Evolutionary conservation across 768 basidiomycete genomes (phyloP), one percentile per base, ranked within the genome.

Genomic region (Atractiella rhizophila): DNA sequence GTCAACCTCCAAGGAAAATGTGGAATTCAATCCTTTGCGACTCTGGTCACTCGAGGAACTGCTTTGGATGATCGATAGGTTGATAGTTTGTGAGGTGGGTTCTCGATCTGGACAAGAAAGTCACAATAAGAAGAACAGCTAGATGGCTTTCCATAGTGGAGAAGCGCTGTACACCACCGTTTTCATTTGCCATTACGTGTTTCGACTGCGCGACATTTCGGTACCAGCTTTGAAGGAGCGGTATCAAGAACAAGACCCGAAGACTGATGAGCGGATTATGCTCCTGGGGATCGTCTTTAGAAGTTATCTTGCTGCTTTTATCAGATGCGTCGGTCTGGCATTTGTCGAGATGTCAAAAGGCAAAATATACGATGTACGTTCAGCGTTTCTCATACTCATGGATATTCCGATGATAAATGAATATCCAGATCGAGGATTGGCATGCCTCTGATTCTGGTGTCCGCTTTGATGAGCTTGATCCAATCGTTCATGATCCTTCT

Each of bases 81-180:
- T 39, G 11, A 18, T 39, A 15, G 13, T 16, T 5, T 39, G 38
- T 29, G 38, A 39, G 23, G 38, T 39, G 8, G 16, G n/a, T 35
- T 11, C 9, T 4, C n/a, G n/a, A 9, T 12, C 25, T 39, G 5
- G 18, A 21, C 16, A 10, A n/a, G 26, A 5, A 18, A 8, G 28
- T 24, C 16, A 28, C 23, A 24, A 26, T 21, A 9, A 12, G 12
- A 12, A 13, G 7, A 34, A 24, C n/a, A n/a, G n/a, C n/a, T 8
- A 39, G 38, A 39, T 39, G 38, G 19, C 28, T 13, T 39, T 26
- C 27, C 38, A 39, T 21, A 27, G 5, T 16, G 38, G 38, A 16
- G 19, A 39, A 10, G 38, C 28, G 18, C 25, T 39, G 5, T 10
- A 26, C 13, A n/a, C n/a, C 11, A 28, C 38, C 5, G 10, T 39